Percentiles rank a stretch among this genome's conserved stretches.
These are phyloP conservation scores for Apiotrichum sp. DNA, from an alignment of 1,284 basidiomycete species.

Conservation along the genomic window DNA sequence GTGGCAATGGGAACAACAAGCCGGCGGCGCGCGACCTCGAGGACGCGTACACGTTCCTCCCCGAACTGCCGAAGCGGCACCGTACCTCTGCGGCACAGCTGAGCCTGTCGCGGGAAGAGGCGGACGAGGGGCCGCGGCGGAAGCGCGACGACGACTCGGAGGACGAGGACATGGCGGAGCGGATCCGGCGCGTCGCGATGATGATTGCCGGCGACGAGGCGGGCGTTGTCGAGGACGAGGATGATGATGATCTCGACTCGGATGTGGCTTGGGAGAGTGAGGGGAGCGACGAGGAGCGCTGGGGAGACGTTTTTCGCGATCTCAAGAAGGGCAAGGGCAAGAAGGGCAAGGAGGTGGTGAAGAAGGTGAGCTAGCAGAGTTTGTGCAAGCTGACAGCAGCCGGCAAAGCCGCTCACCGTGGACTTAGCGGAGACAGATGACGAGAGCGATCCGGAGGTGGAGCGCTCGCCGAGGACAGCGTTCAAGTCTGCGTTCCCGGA, in stretches of 20 bases:
- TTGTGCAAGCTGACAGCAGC: constrained; percentile 10
- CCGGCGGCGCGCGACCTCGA: constrained; percentile 10
- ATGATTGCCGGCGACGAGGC: constrained; percentile 44
- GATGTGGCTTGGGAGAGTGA: constrained; percentile 57
- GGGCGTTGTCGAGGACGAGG: constrained; percentile 30
- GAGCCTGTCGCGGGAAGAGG: constrained; percentile 24
- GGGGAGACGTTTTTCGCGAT: constrained; percentile 54
- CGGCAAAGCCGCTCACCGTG: constrained; percentile 33
- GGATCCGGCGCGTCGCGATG: constrained; percentile 44
- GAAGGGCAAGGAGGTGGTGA: constrained; percentile 48
- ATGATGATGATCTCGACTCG: constrained; percentile 56
- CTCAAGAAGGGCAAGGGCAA: constrained; percentile 46
- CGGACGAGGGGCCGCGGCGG: constrained; percentile 1
- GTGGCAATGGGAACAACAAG: too few relatives aligned
- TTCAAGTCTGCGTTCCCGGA: constrained; percentile 22
- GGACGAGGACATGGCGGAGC: constrained; percentile 33
- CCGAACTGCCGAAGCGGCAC: constrained; percentile 37
- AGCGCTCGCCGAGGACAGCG: constrained; percentile 58
- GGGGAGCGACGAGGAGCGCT: constrained; percentile 69
- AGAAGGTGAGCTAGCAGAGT: constrained; percentile 24
- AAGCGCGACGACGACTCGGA: constrained; percentile 35
- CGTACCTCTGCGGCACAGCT: constrained; percentile 31
- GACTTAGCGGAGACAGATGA: constrained; percentile 41
- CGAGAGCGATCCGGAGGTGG: constrained; percentile 50
- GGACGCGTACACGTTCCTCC: constrained; percentile 37